phyloP scores from a whole-genome alignment of 768 basidiomycete species.

The Serendipita sp. region DNA sequence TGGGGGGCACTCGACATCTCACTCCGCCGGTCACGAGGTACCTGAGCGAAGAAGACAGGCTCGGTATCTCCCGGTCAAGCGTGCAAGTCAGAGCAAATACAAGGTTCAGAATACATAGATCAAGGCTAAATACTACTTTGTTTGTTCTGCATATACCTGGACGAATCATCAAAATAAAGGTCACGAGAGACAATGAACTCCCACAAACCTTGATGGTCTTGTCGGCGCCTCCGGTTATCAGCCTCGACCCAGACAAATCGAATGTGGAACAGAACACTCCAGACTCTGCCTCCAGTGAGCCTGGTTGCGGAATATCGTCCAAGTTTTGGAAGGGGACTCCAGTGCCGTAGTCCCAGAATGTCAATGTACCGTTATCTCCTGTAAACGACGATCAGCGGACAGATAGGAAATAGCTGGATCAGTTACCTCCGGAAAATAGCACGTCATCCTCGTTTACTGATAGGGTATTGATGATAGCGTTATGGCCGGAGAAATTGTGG shows the following conservation, averaged over 20 bases:
- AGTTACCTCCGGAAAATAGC: slow-evolving; percentile 86
- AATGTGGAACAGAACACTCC: slow-evolving; percentile 96
- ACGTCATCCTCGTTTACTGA: slow-evolving; percentile 92
- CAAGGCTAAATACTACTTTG: slow-evolving; percentile 25
- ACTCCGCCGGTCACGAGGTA: too few relatives aligned
- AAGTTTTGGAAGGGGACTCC: slow-evolving; percentile 90
- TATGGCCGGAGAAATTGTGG: slow-evolving; percentile 91
- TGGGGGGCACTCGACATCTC: too few relatives aligned
- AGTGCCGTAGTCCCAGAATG: slow-evolving; percentile 89
- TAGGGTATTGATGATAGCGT: slow-evolving; percentile 93
- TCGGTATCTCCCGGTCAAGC: too few relatives aligned
- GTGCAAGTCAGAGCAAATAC: too few relatives aligned
- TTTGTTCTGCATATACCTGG: slow-evolving; percentile 58
- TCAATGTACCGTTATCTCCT: slow-evolving; percentile 87
- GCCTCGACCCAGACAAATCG: slow-evolving; percentile 82
- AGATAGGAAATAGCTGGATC: neutral
- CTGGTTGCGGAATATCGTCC: slow-evolving; percentile 90
- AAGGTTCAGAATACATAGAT: neutral
- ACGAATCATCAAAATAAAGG: neutral
- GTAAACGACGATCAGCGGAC: neutral
- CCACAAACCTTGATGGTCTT: slow-evolving; percentile 87
- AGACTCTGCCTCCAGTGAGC: slow-evolving; percentile 94
- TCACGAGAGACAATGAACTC: neutral
- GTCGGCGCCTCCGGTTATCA: slow-evolving; percentile 94
- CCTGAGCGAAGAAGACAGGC: too few relatives aligned